phyloP scores from a whole-genome alignment of 345 rosid species.

The Corchorus capsularis region DNA sequence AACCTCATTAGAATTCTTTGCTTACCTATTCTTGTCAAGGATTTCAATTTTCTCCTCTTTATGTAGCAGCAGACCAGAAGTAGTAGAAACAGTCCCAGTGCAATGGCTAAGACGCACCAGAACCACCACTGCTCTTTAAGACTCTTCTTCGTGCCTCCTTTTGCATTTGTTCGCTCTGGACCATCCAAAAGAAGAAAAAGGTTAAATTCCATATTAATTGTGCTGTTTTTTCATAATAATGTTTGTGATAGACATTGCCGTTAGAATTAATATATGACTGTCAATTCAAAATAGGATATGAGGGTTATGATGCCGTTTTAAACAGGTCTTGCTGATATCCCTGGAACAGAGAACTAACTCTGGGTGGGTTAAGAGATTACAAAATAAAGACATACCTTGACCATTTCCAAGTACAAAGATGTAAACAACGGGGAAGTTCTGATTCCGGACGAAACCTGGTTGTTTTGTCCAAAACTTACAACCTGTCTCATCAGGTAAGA shows the following conservation, averaged over 20 bases:
- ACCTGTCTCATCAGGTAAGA: slow-evolving; percentile 36
- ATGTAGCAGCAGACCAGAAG: not conserved
- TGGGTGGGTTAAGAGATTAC: not conserved
- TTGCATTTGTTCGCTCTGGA: not conserved
- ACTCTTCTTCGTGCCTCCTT: not conserved
- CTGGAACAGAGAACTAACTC: not conserved
- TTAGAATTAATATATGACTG: not conserved
- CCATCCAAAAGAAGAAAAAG: not conserved
- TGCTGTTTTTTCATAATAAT: not conserved
- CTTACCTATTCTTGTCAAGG: not conserved
- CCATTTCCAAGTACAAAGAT: slow-evolving; percentile 21
- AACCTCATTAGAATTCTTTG: not conserved
- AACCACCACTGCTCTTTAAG: not conserved
- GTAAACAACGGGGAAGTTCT: slow-evolving; percentile 31
- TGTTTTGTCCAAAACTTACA: slow-evolving; percentile 52
- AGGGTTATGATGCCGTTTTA: not conserved
- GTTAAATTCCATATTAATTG: not conserved
- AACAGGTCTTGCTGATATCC: not conserved
- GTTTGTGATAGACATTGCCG: not conserved
- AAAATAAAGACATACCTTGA: not conserved
- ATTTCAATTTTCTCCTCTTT: not conserved
- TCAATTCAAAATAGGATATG: not conserved
- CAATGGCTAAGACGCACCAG: not conserved
- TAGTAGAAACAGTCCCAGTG: not conserved
- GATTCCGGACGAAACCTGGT: slow-evolving; percentile 33